Evolutionary conservation across 306 rosid genomes (phyloP).

Genomic region (Lagenaria siceraria): DNA sequence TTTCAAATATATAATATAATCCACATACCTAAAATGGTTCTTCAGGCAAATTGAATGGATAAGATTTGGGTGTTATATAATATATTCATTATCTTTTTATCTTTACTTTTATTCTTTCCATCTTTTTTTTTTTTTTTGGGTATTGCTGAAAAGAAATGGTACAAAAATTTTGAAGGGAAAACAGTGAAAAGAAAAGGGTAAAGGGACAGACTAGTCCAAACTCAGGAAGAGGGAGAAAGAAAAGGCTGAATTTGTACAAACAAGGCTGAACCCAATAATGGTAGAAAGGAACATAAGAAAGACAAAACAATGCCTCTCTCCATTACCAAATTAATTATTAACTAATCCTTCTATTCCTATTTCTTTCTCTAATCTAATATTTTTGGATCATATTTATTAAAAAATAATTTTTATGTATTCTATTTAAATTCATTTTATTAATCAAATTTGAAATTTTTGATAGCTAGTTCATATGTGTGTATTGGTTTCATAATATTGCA

Average conservation of each 20-base stretch:
- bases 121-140: background rate
- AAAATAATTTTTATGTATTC: too few relatives aligned
- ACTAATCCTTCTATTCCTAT: background rate
- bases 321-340: background rate
- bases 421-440: too few relatives aligned
- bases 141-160: background rate
- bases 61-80: background rate
- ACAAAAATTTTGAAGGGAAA: background rate
- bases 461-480: too few relatives aligned
- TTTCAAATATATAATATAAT: too few relatives aligned
- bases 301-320: background rate
- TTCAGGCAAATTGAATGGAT: background rate
- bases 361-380: too few relatives aligned
- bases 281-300: background rate
- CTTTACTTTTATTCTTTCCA: background rate
- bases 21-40: background rate
- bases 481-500: too few relatives aligned
- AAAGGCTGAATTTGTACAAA: slow-evolving; percentile 4
- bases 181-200: slow-evolving; percentile 5
- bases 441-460: too few relatives aligned
- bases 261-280: background rate
- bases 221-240: background rate
- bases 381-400: too few relatives aligned
- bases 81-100: background rate
- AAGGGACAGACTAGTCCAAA: background rate